These are phyloP conservation scores for Peronospora tabacina DNA, from an alignment of 352 stramenopile species.

Conservation along the genomic window DNA sequence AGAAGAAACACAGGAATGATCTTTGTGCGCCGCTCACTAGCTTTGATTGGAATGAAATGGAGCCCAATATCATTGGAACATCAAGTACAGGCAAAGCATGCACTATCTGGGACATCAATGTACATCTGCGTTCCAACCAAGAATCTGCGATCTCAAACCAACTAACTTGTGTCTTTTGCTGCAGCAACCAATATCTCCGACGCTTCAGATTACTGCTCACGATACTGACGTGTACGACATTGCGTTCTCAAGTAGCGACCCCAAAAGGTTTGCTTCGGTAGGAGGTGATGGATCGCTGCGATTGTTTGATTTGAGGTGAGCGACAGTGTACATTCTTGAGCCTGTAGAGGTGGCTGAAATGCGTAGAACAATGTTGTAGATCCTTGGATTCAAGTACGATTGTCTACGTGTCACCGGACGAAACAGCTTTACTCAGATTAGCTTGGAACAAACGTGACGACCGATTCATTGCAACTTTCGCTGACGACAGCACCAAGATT, in stretches of 20 bases:
- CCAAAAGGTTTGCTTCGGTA: conserved; percentile 94
- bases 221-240: conserved; percentile 99
- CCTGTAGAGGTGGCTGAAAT: conserved; percentile 1
- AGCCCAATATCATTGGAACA: conserved; percentile 93
- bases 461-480: conserved; percentile 94
- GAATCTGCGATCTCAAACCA: no score
- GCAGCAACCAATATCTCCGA: conserved; percentile 51
- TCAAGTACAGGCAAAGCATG: conserved; percentile 96
- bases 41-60: conserved; percentile 97
- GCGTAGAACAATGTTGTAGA: conserved; percentile 17
- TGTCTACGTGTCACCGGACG: conserved; percentile 89
- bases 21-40: conserved; percentile 94
- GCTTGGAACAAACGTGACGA: conserved; percentile 97
- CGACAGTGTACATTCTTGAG: not conserved
- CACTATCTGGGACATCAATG: conserved; percentile 98
- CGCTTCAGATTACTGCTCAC: conserved; percentile 97
- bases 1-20: conserved; percentile 65
- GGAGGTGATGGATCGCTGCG: conserved; percentile 94
- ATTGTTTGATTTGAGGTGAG: conserved; percentile 94
- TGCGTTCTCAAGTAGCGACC: conserved; percentile 90
- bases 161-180: not conserved
- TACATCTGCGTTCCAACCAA: conserved; percentile 26
- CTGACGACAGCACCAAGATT: conserved; percentile 86
- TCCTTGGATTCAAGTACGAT: conserved; percentile 92
- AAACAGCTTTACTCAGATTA: conserved; percentile 89